These are phyloP conservation scores for Aureobasidium sp. DNA, from an alignment of 2,329 filamentous ascomycete genomes.

Conservation along the genomic window DNA sequence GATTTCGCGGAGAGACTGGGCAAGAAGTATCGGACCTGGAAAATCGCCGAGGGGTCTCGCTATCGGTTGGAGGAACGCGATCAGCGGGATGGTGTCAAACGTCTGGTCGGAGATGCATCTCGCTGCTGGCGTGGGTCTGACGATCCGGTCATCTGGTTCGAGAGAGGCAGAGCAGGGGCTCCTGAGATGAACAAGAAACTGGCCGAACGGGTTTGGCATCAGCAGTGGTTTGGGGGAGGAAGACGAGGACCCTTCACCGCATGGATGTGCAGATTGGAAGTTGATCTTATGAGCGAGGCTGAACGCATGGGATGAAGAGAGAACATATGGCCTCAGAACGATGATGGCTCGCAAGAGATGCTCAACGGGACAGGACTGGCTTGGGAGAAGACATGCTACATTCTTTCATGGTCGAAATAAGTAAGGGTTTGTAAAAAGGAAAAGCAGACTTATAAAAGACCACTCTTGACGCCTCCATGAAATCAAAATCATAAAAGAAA, in stretches of 20 bases:
- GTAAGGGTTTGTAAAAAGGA: background rate
- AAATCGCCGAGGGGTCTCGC: background rate
- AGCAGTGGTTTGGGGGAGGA: background rate
- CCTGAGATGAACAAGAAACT: background rate
- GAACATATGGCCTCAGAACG: background rate
- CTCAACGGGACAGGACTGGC: background rate
- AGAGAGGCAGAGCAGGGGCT: background rate
- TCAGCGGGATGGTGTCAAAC: background rate
- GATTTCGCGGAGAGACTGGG: background rate
- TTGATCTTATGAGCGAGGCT: background rate
- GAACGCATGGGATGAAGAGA: background rate
- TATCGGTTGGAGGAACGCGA: background rate
- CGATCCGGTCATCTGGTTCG: background rate
- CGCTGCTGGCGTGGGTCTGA: background rate
- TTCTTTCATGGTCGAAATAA: background rate
- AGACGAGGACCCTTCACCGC: background rate
- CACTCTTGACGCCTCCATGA: slow-evolving; percentile 3
- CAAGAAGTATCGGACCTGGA: background rate
- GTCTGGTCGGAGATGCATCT: background rate
- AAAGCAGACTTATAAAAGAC: background rate
- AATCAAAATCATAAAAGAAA: background rate
- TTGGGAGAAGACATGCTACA: background rate
- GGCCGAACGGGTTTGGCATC: background rate
- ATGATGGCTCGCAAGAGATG: background rate
- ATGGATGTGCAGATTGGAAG: background rate